Base-by-base conservation (phyloP, 1,139 yeast species). In the Suhomyces chickasaworum region DNA sequence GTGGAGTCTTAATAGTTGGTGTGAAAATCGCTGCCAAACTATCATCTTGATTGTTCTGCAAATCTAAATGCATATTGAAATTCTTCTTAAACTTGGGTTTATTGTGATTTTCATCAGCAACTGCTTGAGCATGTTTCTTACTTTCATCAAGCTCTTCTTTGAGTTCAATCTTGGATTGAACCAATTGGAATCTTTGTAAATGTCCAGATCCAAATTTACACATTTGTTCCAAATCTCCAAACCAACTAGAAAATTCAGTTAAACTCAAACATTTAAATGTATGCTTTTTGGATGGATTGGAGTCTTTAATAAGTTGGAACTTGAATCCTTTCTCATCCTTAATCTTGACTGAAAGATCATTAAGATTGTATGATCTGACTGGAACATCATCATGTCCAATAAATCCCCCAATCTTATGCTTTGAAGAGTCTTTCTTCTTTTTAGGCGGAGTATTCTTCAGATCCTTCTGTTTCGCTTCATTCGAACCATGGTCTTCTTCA, bases 331-430 rank as follows among this genome's bases (percentile, higher is more conserved):
- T 60, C 8, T 68, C 72, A 51, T 69, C 71, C 48, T 73, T 72
- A 15, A 65, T 54, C 38, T 58, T 56, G 27, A 75, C 61, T 17
- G 58, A 48, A 52, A 65, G 71, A 42, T 73, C 75, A 50, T 75
- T 75, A 50, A 75, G 64, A 51, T 73, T 75, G 54, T 74, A 75
- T 1, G 78, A 73, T 49, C 71, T 73, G 12, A 61, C 54, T 1
- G 80, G 80, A 1, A 63, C 54, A 53, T 71, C 77, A 44, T 73
- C 70, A 49, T 69, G 72, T 20, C 71, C 75, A 38, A 75, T 69
- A 41, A 70, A 68, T 0, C 77, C 77, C 1, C 77, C 76, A 40
- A 74, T 61, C 50, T 73, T 71, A 39, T 66, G 69, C 53, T 70
- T 65, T 1, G 48, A 34, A 2, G 45, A 17, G 4, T 45, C 40